phyloP scores from a whole-genome alignment of 345 rosid genomes.

The Citrus hindsii region DNA sequence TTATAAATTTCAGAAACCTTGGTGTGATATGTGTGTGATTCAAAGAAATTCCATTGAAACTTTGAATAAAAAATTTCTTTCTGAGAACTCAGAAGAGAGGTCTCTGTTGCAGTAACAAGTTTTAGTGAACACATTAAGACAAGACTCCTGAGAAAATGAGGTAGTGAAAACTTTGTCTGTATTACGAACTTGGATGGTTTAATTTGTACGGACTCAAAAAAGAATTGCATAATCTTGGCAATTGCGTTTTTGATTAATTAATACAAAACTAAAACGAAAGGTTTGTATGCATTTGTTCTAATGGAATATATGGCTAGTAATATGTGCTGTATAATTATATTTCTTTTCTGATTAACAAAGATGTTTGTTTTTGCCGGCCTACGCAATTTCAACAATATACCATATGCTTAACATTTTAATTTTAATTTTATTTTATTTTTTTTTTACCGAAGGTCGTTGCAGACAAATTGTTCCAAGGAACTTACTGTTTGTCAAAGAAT shows the following conservation, averaged over 20 bases:
- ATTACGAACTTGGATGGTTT: background rate
- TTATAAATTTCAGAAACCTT: background rate
- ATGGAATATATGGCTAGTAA: background rate
- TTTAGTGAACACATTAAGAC: background rate
- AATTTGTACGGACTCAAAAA: background rate
- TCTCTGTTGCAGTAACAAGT: background rate
- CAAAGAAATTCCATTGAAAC: background rate
- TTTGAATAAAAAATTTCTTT: background rate
- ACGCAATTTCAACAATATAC: background rate
- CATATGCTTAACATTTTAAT: no score
- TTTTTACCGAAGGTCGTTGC: no score
- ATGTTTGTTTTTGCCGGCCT: slow-evolving; percentile 8
- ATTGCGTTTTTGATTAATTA: background rate
- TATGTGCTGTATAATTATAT: background rate
- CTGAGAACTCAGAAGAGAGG: background rate
- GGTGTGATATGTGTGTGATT: no score
- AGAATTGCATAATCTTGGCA: background rate
- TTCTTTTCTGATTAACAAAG: background rate
- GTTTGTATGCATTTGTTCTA: background rate
- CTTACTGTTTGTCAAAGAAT: background rate
- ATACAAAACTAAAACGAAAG: background rate
- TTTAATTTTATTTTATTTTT: no score
- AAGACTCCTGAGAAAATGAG: background rate
- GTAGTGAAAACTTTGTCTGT: background rate
- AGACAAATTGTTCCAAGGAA: no score